A percentile compares a stretch with the other conserved stretches of the same genome.
Conservation (phyloP, 306 rosid species). For the Cercis canadensis region DNA sequence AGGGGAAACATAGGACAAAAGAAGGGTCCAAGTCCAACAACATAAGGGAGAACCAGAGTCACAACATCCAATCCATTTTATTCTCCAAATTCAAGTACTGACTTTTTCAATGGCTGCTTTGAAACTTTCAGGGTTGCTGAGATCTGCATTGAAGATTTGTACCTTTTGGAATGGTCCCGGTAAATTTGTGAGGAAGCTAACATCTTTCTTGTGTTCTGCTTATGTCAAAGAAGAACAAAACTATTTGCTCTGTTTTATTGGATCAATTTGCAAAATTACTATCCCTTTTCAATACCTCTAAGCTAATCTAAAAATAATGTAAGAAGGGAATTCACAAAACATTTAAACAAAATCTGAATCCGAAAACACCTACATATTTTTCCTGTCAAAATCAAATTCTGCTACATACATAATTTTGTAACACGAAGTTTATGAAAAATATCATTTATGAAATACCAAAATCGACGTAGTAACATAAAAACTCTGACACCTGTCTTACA, state of each 20-base stretch:
- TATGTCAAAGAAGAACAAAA: constrained; percentile 37
- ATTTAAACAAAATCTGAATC: too few relatives aligned
- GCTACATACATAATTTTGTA: too few relatives aligned
- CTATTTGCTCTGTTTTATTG: neutral
- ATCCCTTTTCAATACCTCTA: too few relatives aligned
- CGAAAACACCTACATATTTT: too few relatives aligned
- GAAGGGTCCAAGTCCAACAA: constrained; percentile 65
- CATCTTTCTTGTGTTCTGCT: constrained; percentile 42
- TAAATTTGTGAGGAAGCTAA: constrained; percentile 40
- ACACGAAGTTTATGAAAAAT: too few relatives aligned
- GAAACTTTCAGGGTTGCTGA: constrained; percentile 54
- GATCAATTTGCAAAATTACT: too few relatives aligned
- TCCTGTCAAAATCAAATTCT: too few relatives aligned
- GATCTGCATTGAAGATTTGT: constrained; percentile 46
- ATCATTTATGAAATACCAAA: too few relatives aligned
- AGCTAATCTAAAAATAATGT: too few relatives aligned
- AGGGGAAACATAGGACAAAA: constrained; percentile 59
- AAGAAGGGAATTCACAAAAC: too few relatives aligned
- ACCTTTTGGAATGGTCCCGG: constrained; percentile 46
- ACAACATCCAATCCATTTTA: constrained; percentile 62
- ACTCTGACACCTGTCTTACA: too few relatives aligned
- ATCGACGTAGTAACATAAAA: too few relatives aligned
- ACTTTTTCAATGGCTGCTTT: constrained; percentile 49
- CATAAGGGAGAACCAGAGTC: constrained; percentile 52
- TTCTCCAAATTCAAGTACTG: constrained; percentile 46